Evolutionary conservation across 2,329 filamentous ascomycete genomes (phyloP).

Genomic region (Microcyclospora tardicrescens): DNA sequence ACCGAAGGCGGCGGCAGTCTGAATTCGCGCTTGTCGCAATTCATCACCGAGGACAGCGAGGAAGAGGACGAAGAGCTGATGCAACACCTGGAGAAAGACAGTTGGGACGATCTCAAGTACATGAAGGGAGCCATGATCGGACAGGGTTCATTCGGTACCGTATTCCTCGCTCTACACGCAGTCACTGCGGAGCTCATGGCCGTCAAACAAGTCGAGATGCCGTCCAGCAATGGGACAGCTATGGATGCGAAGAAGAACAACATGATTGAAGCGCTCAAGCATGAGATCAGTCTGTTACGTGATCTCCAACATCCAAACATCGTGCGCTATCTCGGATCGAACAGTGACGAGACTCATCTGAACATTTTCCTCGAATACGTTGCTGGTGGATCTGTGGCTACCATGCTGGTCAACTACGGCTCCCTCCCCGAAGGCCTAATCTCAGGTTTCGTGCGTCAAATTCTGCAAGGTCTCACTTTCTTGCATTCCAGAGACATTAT

Average conservation of each 20-base stretch:
- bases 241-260: slow-evolving; percentile 86
- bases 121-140: slow-evolving; percentile 98
- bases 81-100: slow-evolving; percentile 82
- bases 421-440: slow-evolving; percentile 87
- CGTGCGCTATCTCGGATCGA: slow-evolving; percentile 93
- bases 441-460: slow-evolving; percentile 92
- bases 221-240: slow-evolving; percentile 61
- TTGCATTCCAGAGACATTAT: slow-evolving; percentile 93
- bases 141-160: slow-evolving; percentile 89
- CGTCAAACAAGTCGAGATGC: slow-evolving; percentile 94
- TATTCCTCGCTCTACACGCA: slow-evolving; percentile 88
- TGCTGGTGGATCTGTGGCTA: slow-evolving; percentile 89
- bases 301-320: slow-evolving; percentile 95
- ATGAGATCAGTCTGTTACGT: slow-evolving; percentile 85
- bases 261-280: slow-evolving; percentile 96
- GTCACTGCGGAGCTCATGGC: slow-evolving; percentile 95
- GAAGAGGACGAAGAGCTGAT: slow-evolving; percentile 80
- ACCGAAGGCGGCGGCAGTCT: slow-evolving; percentile 55
- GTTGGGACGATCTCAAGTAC: slow-evolving; percentile 95
- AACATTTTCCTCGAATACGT: slow-evolving; percentile 99
- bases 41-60: slow-evolving; percentile 80
- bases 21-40: slow-evolving; percentile 69
- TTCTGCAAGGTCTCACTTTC: slow-evolving; percentile 82
- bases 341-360: slow-evolving; percentile 76
- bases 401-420: slow-evolving; percentile 97